phyloP scores from a whole-genome alignment of 163 green algal genomes.

The Coccomyxa subellipsoidea region DNA sequence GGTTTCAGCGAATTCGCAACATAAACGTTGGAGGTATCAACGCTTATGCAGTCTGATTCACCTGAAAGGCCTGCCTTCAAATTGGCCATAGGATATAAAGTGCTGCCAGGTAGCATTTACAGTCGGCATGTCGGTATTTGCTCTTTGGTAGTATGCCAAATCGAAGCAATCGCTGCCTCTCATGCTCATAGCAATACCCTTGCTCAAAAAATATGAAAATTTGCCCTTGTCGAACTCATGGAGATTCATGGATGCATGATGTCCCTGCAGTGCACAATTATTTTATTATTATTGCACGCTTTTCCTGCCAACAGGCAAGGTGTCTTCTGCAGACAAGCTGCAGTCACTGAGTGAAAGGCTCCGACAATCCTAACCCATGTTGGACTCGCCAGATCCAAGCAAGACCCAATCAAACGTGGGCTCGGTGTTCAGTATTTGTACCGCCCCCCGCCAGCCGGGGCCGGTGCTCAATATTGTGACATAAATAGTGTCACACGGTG shows the following conservation, averaged over 20 bases:
- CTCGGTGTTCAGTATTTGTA: no score
- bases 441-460: no score
- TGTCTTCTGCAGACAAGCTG: background rate
- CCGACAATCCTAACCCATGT: background rate
- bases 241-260: background rate
- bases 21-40: no score
- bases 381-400: no score
- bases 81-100: conserved; percentile 18
- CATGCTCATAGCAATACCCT: background rate
- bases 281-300: background rate
- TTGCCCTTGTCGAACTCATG: background rate
- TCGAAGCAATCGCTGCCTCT: conserved; percentile 20
- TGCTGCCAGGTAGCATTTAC: background rate
- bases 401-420: no score
- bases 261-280: background rate
- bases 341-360: background rate
- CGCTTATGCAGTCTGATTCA: no score
- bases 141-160: conserved; percentile 1
- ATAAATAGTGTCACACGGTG: background rate
- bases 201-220: background rate
- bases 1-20: no score
- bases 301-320: background rate
- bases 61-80: conserved; percentile 17
- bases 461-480: background rate
- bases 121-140: background rate